phyloP scores from a whole-genome alignment of 352 stramenopile species.

The Phytophthora pini region DNA sequence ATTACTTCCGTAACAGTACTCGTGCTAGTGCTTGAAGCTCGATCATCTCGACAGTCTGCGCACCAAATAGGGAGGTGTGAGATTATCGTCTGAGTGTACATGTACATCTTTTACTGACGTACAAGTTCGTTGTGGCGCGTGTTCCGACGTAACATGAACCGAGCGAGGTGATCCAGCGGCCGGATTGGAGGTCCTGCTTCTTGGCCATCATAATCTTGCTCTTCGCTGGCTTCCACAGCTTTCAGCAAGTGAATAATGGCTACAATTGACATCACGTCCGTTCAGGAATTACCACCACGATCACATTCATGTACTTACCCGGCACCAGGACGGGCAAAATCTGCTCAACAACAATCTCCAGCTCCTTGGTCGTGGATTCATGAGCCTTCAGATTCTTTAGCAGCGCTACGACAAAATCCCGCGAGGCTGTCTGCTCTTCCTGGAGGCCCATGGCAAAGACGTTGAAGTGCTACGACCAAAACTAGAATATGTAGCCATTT shows the following conservation, averaged over 20 bases:
- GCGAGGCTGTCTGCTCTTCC: slow-evolving; percentile 44
- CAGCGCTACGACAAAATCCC: slow-evolving; percentile 50
- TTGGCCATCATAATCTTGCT: slow-evolving; percentile 46
- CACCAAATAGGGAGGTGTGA: not conserved
- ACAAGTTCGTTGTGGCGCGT: slow-evolving; percentile 59
- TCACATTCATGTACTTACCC: slow-evolving; percentile 36
- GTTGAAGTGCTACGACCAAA: too few relatives aligned
- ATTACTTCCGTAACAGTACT: slow-evolving; percentile 47
- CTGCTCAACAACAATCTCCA: slow-evolving; percentile 62
- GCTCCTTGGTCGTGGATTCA: slow-evolving; percentile 37
- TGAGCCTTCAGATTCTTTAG: slow-evolving; percentile 41
- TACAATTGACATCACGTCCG: slow-evolving; percentile 8
- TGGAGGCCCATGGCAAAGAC: slow-evolving; percentile 21
- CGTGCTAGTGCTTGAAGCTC: slow-evolving; percentile 46
- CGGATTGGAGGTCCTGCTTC: slow-evolving; percentile 47
- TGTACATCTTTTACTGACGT: slow-evolving; percentile 12
- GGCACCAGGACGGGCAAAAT: slow-evolving; percentile 63
- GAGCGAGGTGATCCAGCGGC: slow-evolving; percentile 71
- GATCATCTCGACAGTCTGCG: slow-evolving; percentile 38
- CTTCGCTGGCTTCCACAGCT: slow-evolving; percentile 48
- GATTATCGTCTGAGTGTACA: not conserved
- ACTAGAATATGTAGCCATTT: not conserved
- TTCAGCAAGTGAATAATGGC: slow-evolving; percentile 65
- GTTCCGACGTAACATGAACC: slow-evolving; percentile 73
- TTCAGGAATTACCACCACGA: not conserved